phyloP scores from a whole-genome alignment of 495 filamentous ascomycete genomes.

The Pyrenopolyporus hunteri region DNA sequence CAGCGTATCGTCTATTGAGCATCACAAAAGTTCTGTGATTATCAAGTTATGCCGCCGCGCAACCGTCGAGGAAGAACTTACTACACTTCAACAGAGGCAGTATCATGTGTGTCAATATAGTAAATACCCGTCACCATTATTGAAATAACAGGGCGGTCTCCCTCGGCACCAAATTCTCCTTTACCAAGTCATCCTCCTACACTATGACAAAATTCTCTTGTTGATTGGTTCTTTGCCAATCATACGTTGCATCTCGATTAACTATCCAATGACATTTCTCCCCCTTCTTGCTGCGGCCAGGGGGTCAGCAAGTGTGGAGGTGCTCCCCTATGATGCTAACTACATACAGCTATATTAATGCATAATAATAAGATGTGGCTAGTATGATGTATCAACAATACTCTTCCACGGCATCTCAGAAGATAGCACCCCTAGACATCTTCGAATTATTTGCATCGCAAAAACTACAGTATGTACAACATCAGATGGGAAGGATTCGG shows the following conservation, averaged over 20 bases:
- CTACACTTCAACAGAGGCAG: neutral
- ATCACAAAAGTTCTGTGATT: conserved; percentile 13
- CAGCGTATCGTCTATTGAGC: conserved; percentile 20
- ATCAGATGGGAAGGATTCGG: conserved; percentile 26
- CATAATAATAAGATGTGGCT: conserved; percentile 28
- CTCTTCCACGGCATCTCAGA: conserved; percentile 17
- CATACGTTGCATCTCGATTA: conserved; percentile 33
- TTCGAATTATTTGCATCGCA: neutral
- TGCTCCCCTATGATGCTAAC: conserved; percentile 11
- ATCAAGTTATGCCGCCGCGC: conserved; percentile 27
- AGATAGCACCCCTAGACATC: neutral
- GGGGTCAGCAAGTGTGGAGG: conserved; percentile 27
- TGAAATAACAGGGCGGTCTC: neutral
- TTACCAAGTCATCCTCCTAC: conserved; percentile 14
- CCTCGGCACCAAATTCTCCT: conserved; percentile 3
- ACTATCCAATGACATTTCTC: conserved; percentile 17
- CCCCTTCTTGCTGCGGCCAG: conserved; percentile 9
- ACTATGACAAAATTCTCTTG: neutral
- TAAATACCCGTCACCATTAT: neutral
- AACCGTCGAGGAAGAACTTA: neutral
- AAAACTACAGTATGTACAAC: neutral
- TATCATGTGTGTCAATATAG: neutral
- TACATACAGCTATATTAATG: conserved; percentile 5
- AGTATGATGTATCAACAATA: conserved; percentile 14
- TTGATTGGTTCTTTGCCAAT: conserved; percentile 26